Evolutionary conservation across 805 yeast species (phyloP).

Genomic region (Candida tibetensis): DNA sequence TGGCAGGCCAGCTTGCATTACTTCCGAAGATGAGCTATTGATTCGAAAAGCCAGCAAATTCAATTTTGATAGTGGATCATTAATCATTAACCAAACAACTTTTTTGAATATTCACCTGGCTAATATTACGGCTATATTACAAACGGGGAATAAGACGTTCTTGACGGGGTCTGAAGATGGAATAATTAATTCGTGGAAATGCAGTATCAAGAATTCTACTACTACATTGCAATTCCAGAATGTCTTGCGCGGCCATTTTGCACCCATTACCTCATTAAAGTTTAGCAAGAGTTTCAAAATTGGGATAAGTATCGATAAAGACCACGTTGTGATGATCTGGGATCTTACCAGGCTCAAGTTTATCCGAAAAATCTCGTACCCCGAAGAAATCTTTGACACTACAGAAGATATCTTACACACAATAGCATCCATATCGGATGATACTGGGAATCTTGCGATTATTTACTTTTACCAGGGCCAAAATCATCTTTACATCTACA

Average conservation of each 20-base stretch:
- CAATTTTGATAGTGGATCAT: conserved; percentile 25
- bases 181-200: conserved; percentile 57
- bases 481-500: conserved; percentile 36
- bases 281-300: conserved; percentile 53
- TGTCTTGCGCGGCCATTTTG: conserved; percentile 57
- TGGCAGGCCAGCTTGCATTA: conserved; percentile 43
- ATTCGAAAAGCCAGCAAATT: conserved; percentile 28
- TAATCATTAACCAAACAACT: conserved; percentile 40
- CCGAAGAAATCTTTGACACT: conserved; percentile 4
- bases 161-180: conserved; percentile 58
- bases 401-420: conserved; percentile 12
- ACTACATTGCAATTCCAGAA: conserved; percentile 39
- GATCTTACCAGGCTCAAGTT: conserved; percentile 53
- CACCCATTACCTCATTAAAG: conserved; percentile 44
- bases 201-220: conserved; percentile 23
- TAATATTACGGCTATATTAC: conserved; percentile 37
- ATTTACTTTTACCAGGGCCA: conserved; percentile 19
- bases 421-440: conserved; percentile 41
- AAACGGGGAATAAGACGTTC: conserved; percentile 41
- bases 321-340: conserved; percentile 63
- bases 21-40: conserved; percentile 35
- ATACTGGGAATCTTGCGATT: conserved; percentile 52
- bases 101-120: conserved; percentile 44
- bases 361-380: conserved; percentile 37
- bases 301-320: conserved; percentile 51